Evolutionary conservation across 2,329 filamentous ascomycete genomes (phyloP), one percentile per base, ranked within the genome.

Genomic region (Trichoderma guizhouense): DNA sequence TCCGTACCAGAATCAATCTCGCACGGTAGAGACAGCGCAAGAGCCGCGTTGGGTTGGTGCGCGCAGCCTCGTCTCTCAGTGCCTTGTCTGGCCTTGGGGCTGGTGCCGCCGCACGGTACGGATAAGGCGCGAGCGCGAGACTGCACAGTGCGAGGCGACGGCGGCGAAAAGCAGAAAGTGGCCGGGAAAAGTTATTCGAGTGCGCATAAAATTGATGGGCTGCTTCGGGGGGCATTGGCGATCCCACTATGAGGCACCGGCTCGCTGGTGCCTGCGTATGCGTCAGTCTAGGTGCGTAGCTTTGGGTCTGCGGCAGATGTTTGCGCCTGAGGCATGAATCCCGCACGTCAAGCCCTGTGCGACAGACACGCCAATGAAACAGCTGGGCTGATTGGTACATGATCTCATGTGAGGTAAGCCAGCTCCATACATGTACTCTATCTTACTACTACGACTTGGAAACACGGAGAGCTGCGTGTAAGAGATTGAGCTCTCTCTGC

Each of bases 301-400:
- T 78, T 68, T 76, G 53, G 60, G 75, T 67, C 76, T 75, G 75
- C 71, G 7, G 28, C 43, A 24, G 11, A 21, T 58, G 26, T 62
- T n/a, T 11, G 53, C 77, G 79, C 79, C 80, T 81, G 67, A 81
- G 80, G 80, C 80, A 78, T 6, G 18, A 43, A 67, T n/a, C 34
- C 43, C 26, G 58, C 28, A 11, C 26, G 24, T n/a, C 24, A 18
- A 30, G 47, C 43, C 47, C 53, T 71, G 30, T 30, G 66, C 60
- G 58, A 53, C 47, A 53, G 51, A 34, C 64, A 58, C 64, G 64
- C 64, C 57, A 67, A 39, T 21, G 15, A n/a, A n/a, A 11, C 18
- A 7, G 53, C 18, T 47, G 26, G 21, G 64, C 21, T 67, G 18
- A 68, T 51, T 34, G 57, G 28, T 60, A 21, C 57, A 60, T 24